phyloP scores from a whole-genome alignment of 2,329 filamentous ascomycete genomes.

The Alternaria gaisen region DNA sequence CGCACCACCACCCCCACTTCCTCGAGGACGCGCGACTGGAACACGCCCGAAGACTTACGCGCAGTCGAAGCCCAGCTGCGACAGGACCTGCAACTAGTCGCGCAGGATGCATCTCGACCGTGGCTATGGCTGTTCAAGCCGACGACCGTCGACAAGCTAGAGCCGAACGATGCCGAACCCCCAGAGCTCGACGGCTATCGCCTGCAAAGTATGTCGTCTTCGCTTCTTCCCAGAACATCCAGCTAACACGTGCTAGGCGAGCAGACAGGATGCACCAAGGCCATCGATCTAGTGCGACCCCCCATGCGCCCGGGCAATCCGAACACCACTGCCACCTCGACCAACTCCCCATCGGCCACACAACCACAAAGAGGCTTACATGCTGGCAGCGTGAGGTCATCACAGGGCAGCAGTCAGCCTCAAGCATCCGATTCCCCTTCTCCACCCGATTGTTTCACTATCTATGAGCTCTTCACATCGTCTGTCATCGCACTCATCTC shows the following conservation, averaged over 20 bases:
- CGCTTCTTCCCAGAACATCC: too few relatives aligned
- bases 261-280: conserved; percentile 45
- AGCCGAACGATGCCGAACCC: conserved; percentile 30
- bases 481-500: conserved; percentile 49
- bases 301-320: conserved; percentile 35
- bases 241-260: conserved; percentile 42
- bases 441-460: conserved; percentile 40
- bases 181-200: conserved; percentile 42
- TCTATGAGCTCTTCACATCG: conserved; percentile 52
- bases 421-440: conserved; percentile 28
- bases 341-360: conserved; percentile 31
- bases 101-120: conserved; percentile 41
- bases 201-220: conserved; percentile 39
- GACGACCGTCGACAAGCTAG: conserved; percentile 33
- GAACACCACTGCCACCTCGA: conserved; percentile 26
- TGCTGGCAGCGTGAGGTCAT: conserved; percentile 24
- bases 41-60: conserved; percentile 37
- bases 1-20: conserved; percentile 29
- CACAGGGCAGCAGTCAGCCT: conserved; percentile 28
- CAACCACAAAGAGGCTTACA: conserved; percentile 32
- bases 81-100: conserved; percentile 37
- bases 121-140: conserved; percentile 50
- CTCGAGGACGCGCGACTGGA: conserved; percentile 25
- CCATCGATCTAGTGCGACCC: conserved; percentile 44
- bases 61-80: conserved; percentile 44